Evolutionary conservation across 257 asterid species (phyloP).

Genomic region (Nicotiana obtusifolia): DNA sequence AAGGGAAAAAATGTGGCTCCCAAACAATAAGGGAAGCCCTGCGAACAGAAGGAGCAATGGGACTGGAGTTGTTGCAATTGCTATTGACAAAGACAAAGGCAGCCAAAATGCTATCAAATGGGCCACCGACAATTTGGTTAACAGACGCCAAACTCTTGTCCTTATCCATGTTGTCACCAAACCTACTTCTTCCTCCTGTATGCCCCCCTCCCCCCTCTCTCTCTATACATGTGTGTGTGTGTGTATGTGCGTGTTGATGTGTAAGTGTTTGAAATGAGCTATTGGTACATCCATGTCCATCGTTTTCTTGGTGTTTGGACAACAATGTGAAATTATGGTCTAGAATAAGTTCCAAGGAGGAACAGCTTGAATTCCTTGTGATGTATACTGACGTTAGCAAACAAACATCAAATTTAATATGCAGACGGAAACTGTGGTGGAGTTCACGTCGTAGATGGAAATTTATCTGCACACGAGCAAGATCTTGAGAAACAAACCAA

Average conservation of each 20-base stretch:
- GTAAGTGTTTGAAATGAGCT: background rate
- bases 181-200: slow-evolving; percentile 31
- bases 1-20: slow-evolving; percentile 47
- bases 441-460: slow-evolving; percentile 24
- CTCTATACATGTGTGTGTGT: background rate
- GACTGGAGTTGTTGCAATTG: slow-evolving; percentile 72
- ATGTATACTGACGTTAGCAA: background rate
- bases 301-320: background rate
- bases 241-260: background rate
- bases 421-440: slow-evolving; percentile 40
- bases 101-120: slow-evolving; percentile 81
- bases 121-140: slow-evolving; percentile 59
- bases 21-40: slow-evolving; percentile 24
- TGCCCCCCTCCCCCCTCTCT: background rate
- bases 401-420: slow-evolving; percentile 2
- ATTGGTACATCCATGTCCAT: background rate
- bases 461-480: slow-evolving; percentile 23
- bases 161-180: slow-evolving; percentile 73
- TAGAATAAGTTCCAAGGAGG: background rate
- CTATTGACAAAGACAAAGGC: slow-evolving; percentile 71
- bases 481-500: slow-evolving; percentile 43
- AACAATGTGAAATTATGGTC: background rate
- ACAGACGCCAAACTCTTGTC: slow-evolving; percentile 57
- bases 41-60: background rate
- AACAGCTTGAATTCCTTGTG: background rate